Evolutionary conservation across 352 stramenopile genomes (phyloP).

Genomic region (Plasmopara muralis): DNA sequence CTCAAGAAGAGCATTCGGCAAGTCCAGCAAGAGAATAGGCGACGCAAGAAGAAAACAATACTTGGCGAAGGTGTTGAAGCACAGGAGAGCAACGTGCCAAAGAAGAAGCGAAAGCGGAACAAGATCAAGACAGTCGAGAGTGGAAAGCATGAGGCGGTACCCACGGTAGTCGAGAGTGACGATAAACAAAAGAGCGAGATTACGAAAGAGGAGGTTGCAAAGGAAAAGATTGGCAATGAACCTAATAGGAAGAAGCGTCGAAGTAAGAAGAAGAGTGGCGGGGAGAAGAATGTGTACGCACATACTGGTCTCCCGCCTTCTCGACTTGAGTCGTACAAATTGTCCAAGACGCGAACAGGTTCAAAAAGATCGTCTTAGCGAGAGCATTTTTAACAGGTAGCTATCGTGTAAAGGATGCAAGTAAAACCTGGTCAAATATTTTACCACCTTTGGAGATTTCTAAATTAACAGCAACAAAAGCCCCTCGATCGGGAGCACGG

Average conservation of each 20-base stretch:
- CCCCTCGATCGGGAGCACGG: too few species aligned
- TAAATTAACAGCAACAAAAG: too few species aligned
- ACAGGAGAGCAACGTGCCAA: slow-evolving; percentile 22
- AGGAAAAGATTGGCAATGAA: slow-evolving; percentile 14
- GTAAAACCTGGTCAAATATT: too few species aligned
- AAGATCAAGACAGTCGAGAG: slow-evolving; percentile 46
- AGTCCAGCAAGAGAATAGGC: slow-evolving; percentile 24
- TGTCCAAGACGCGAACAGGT: slow-evolving; percentile 48
- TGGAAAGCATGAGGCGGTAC: slow-evolving; percentile 12
- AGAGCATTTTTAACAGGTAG: too few species aligned
- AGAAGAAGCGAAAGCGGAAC: slow-evolving; percentile 69
- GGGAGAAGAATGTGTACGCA: slow-evolving; percentile 36
- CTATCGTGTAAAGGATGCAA: too few species aligned
- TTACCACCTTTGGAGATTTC: slow-evolving; percentile 24
- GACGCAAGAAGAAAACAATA: slow-evolving; percentile 31
- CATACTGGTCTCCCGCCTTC: slow-evolving; percentile 59
- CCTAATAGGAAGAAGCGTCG: slow-evolving; percentile 49
- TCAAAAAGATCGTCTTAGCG: too few species aligned
- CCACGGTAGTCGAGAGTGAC: slow-evolving; percentile 7
- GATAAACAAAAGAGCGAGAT: slow-evolving; percentile 40
- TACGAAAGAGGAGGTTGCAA: slow-evolving; percentile 9
- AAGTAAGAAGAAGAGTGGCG: slow-evolving; percentile 49
- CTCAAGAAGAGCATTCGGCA: slow-evolving; percentile 60
- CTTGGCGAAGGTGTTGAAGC: slow-evolving; percentile 9
- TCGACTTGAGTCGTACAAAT: slow-evolving; percentile 79